Evolutionary conservation across 148 eudicot genomes (phyloP), one percentile per base, ranked within the genome.

Genomic region (Silene uniflora): DNA sequence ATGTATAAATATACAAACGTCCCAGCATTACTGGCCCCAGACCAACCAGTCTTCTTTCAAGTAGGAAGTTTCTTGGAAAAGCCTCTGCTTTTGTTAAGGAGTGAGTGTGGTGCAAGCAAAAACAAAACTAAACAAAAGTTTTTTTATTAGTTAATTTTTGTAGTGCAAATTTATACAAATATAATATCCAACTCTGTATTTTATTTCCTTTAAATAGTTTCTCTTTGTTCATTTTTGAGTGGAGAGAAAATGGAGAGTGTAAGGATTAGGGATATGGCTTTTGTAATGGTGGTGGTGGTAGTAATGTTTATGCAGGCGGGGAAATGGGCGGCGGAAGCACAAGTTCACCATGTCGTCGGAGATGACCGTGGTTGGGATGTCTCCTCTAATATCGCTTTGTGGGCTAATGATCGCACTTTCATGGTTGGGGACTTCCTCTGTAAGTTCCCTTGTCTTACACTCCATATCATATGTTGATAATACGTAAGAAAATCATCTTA

Each of bases 341-440:
- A 78, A 46, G 78, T 71, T 16, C 91, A 89, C 73, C 97, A 89
- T 72, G 88, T 89, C 12, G 90, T 85, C 3, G 91, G 90, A 9
- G 88, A 81, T 25, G 90, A 91, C 21, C 84, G 82, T 16, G 91
- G 91, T 17, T 89, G 90, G 93, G 87, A 85, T 14, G 27, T 82
- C 12, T 67, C 85, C 10, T 71, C 88, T 4, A 83, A 86, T 63
- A 77, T 91, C 67, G 84, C 73, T 35, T 72, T 87, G 12, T 91
- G 93, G 96, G 81, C 88, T 23, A 72, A 80, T 44, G 75, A 66
- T n/a, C 85, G 89, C 39, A 77, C 81, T 79, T 91, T 91, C 82
- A 39, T 81, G 27, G 90, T 89, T 42, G 97, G 97, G 4, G 97
- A 91, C 81, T 86, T 80, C 23, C 77, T 91, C 49, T 88, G 97